phyloP scores from a whole-genome alignment of 2,329 filamentous ascomycete genomes.

The Botryotinia narcissicola region DNA sequence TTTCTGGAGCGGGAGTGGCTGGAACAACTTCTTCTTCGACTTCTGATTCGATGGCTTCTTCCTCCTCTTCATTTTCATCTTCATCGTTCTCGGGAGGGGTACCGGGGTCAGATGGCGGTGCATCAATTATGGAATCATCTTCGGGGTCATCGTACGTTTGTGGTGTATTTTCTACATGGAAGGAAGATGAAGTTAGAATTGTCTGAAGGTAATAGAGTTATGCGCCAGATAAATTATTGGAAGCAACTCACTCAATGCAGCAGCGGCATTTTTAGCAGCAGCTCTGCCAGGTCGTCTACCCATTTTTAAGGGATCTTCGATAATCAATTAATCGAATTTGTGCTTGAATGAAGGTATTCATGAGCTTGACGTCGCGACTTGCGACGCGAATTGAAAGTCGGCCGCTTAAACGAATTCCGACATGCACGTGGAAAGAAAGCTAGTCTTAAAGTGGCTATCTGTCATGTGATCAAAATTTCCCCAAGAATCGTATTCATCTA shows the following conservation, averaged over 20 bases:
- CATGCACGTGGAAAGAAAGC: not conserved
- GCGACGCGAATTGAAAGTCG: slow-evolving; percentile 13
- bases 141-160: slow-evolving; percentile 45
- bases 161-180: slow-evolving; percentile 48
- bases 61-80: slow-evolving; percentile 44
- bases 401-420: slow-evolving; percentile 9
- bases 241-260: slow-evolving; percentile 49
- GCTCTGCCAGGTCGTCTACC: slow-evolving; percentile 53
- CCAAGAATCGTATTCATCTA: not conserved
- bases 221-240: slow-evolving; percentile 25
- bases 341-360: not conserved
- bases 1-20: slow-evolving; percentile 38
- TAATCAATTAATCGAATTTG: slow-evolving; percentile 14
- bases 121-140: slow-evolving; percentile 47
- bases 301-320: slow-evolving; percentile 28
- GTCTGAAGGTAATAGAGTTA: slow-evolving; percentile 1
- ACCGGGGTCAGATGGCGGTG: slow-evolving; percentile 34
- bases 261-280: slow-evolving; percentile 53
- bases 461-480: not conserved
- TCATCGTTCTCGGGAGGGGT: slow-evolving; percentile 35
- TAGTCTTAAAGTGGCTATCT: not conserved
- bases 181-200: slow-evolving; percentile 13
- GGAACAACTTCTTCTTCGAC: slow-evolving; percentile 43
- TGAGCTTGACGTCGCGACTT: slow-evolving; percentile 3
- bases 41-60: slow-evolving; percentile 33